A percentile compares a stretch with the other conserved stretches of the same genome.
Conservation (phyloP, 306 rosid genomes). For the Rosa chinensis region DNA sequence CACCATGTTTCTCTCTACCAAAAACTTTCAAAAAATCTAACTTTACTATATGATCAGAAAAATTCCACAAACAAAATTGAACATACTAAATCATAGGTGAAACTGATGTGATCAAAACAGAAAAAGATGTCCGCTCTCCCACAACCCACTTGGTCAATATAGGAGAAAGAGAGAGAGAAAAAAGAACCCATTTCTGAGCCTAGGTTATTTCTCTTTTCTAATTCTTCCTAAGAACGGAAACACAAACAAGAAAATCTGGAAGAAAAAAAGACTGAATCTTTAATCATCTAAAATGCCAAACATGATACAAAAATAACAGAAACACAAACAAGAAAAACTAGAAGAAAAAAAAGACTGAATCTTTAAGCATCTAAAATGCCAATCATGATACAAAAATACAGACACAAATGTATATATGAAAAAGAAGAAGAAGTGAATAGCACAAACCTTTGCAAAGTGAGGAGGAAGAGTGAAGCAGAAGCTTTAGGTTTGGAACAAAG, state of each 20-base stretch:
- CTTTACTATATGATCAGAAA: background rate
- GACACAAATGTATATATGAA: background rate
- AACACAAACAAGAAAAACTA: background rate
- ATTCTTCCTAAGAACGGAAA: background rate
- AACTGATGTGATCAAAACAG: background rate
- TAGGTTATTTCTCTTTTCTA: background rate
- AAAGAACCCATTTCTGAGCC: background rate
- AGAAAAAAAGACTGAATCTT: background rate
- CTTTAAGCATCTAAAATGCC: background rate
- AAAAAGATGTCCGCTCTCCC: background rate
- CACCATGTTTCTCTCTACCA: background rate
- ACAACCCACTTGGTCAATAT: background rate
- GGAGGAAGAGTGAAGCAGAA: background rate
- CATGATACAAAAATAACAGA: background rate
- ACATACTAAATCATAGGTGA: background rate
- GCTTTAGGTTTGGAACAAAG: background rate
- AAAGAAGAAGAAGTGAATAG: background rate
- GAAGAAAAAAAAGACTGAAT: background rate
- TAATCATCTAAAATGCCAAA: background rate
- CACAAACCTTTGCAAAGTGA: background rate
- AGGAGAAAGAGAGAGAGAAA: no score
- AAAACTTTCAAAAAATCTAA: background rate
- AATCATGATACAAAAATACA: background rate
- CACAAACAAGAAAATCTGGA: background rate
- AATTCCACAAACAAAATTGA: background rate